Conservation (phyloP, 768 basidiomycete species). For the Trametes elegans region DNA sequence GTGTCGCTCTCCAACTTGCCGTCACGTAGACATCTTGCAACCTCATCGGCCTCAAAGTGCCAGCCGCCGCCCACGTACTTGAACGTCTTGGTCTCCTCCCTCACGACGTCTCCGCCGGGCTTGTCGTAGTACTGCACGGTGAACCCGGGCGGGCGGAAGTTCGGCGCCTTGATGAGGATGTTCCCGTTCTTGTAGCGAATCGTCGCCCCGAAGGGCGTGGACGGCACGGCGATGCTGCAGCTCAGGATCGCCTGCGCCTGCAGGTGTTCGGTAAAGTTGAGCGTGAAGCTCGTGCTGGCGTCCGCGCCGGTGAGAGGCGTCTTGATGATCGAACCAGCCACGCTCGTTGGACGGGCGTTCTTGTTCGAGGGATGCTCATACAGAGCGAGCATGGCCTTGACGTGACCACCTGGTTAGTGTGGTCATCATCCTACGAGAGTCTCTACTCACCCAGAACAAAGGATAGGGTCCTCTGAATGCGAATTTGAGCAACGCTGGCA, state of each 20-base stretch:
- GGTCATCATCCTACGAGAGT: no score
- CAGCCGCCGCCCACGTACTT: slow-evolving; percentile 67
- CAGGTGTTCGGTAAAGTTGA: slow-evolving; percentile 65
- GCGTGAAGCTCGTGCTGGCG: slow-evolving; percentile 67
- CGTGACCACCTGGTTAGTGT: neutral
- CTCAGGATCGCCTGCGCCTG: slow-evolving; percentile 71
- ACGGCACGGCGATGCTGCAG: slow-evolving; percentile 59
- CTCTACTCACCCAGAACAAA: slow-evolving; percentile 61
- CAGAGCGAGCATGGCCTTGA: slow-evolving; percentile 72
- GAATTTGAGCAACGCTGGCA: neutral
- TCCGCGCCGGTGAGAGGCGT: slow-evolving; percentile 79
- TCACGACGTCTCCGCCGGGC: slow-evolving; percentile 40
- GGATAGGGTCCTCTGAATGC: slow-evolving; percentile 72
- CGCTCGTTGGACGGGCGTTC: slow-evolving; percentile 48
- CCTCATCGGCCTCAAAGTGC: slow-evolving; percentile 89
- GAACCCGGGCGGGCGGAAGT: slow-evolving; percentile 65
- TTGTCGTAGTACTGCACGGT: slow-evolving; percentile 60
- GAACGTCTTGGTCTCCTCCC: slow-evolving; percentile 58
- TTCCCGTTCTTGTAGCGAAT: slow-evolving; percentile 76
- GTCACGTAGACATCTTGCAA: slow-evolving; percentile 71
- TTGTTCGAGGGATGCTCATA: slow-evolving; percentile 82
- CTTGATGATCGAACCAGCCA: slow-evolving; percentile 74
- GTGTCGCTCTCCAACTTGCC: slow-evolving; percentile 70
- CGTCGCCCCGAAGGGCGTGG: slow-evolving; percentile 49
- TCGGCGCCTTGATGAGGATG: slow-evolving; percentile 61